Percentiles rank a stretch among this genome's conserved stretches.
phyloP scores from a whole-genome alignment of 257 asterid genomes.

The Solanum rostratum region DNA sequence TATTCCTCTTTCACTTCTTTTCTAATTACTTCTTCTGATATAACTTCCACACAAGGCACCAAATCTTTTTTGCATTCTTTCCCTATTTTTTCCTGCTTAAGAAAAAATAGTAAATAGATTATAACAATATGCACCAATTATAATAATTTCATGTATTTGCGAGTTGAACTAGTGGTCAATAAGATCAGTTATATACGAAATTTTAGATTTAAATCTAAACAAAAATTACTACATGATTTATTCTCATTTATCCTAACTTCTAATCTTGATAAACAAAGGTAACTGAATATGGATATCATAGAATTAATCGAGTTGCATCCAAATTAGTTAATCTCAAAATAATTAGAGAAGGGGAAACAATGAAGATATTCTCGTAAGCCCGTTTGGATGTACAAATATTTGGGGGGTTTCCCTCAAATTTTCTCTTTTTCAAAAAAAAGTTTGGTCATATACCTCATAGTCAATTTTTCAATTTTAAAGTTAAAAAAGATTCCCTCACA shows the following conservation, averaged over 20 bases:
- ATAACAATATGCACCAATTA: background rate
- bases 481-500: background rate
- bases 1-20: background rate
- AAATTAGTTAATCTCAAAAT: too few relatives aligned
- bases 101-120: background rate
- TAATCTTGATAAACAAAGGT: too few relatives aligned
- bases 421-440: too few relatives aligned
- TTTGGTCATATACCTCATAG: too few relatives aligned
- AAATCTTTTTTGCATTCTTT: background rate
- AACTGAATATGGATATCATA: too few relatives aligned
- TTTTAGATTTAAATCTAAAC: too few relatives aligned
- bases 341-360: too few relatives aligned
- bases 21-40: background rate
- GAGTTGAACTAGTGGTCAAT: background rate
- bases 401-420: too few relatives aligned
- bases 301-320: background rate
- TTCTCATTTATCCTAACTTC: background rate
- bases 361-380: too few relatives aligned
- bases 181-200: background rate
- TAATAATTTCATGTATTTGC: background rate
- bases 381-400: too few relatives aligned
- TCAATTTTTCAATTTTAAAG: too few relatives aligned
- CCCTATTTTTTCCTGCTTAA: conserved; percentile 3
- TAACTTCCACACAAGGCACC: background rate
- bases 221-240: background rate